Evolutionary conservation across 352 stramenopile genomes (phyloP), one percentile per base, ranked within the genome.

Genomic region (Blastocystis sp.): DNA sequence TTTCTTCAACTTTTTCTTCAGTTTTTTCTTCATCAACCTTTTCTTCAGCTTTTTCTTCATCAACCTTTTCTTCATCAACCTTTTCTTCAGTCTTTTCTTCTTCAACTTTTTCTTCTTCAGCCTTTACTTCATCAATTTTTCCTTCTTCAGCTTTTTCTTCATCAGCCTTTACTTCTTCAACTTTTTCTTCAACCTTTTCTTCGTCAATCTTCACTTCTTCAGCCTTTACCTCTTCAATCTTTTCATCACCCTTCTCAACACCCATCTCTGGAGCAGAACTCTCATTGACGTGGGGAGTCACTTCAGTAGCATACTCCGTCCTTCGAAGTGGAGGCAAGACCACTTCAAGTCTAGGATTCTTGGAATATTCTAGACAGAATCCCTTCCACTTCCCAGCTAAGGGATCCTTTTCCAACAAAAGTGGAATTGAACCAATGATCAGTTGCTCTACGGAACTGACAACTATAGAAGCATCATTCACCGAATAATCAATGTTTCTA

Each of bases 401-500:
- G 29, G 26, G 15, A 23, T 66, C 39, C 43, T 47, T 34, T 13
- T 69, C 73, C 15, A 54, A 13, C 9, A 84, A 37, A 50, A 37
- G 54, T 0, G 73, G 50, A 55, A 84, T 69, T 63, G 43, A 39
- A 50, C 8, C 41, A 6, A 84, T 37, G 23, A 84, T 84, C n/a
- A 41, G 34, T 20, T 66, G 53, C 73, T 84, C 73, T 20, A 84
- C 50, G 34, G 73, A 18, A 84, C 73, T 84, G 39, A 84, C 53
- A 26, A n/a, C 3, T 34, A 66, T n/a, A 5, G 7, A 34, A 7
- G n/a, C 47, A n/a, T 47, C 29, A n/a, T 43, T 26, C 13, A 39
- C 37, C 6, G 26, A n/a, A 47, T 43, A 64, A 68, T 18, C 26
- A 26, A 45, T 41, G 7, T 50, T 69, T 54, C 50, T 53, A 20